phyloP scores from a whole-genome alignment of 2,329 filamentous ascomycete species.

The Pleomassaria siparia region DNA sequence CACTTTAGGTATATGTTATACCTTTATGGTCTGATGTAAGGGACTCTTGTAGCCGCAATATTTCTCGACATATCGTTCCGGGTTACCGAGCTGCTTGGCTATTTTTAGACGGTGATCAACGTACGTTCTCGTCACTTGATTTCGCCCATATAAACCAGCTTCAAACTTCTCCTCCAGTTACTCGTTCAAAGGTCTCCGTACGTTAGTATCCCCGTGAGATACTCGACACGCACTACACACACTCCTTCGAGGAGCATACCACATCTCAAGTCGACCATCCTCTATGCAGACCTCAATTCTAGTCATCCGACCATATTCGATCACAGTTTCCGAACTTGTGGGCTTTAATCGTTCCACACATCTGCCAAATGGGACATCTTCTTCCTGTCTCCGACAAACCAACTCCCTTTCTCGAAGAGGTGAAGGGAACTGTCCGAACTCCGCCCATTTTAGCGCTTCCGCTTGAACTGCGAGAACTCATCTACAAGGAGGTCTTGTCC shows the following conservation, averaged over 20 bases:
- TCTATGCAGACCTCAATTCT: background rate
- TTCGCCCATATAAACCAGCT: background rate
- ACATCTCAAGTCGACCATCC: background rate
- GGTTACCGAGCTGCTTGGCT: background rate
- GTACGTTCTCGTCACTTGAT: background rate
- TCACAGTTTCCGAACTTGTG: background rate
- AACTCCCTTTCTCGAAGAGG: background rate
- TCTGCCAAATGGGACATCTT: background rate
- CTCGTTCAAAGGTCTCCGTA: background rate
- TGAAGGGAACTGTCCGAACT: background rate
- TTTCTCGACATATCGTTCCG: background rate
- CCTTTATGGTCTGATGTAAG: background rate
- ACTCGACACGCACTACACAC: background rate
- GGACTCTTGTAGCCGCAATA: background rate
- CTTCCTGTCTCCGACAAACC: background rate
- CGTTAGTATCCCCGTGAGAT: background rate
- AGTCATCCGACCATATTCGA: background rate
- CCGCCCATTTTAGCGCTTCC: slow-evolving; percentile 24
- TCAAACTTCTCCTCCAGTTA: background rate
- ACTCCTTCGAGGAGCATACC: background rate
- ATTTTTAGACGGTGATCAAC: background rate
- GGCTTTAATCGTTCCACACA: background rate
- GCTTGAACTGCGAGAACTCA: slow-evolving; percentile 32
- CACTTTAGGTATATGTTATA: background rate
- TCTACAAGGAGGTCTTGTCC: slow-evolving; percentile 29